Percentiles rank a stretch among this genome's conserved stretches.
Evolutionary conservation across 2,329 filamentous ascomycete species (phyloP).

Genomic region (Nemania diffusa): DNA sequence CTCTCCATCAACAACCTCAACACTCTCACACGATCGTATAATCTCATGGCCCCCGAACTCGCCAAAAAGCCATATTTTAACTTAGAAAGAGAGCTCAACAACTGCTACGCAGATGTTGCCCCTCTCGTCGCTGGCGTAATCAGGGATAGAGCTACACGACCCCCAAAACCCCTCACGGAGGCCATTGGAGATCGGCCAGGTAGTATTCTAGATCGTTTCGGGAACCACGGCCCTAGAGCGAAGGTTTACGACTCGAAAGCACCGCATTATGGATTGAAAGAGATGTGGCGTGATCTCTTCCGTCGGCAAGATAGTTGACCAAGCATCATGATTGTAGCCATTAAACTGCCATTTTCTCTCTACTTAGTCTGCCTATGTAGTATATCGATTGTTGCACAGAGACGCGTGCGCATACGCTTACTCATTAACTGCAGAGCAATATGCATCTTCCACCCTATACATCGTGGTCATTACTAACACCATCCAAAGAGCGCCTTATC

Average conservation of each 20-base stretch:
- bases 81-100: slow-evolving; percentile 81
- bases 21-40: slow-evolving; percentile 84
- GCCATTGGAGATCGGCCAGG: slow-evolving; percentile 54
- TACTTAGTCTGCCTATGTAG: neutral
- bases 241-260: slow-evolving; percentile 78
- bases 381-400: neutral
- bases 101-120: slow-evolving; percentile 88
- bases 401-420: neutral
- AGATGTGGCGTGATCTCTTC: slow-evolving; percentile 89
- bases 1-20: slow-evolving; percentile 84
- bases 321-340: slow-evolving; percentile 3
- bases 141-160: slow-evolving; percentile 68
- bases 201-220: slow-evolving; percentile 71
- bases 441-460: neutral
- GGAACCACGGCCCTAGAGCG: slow-evolving; percentile 60
- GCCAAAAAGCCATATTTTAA: slow-evolving; percentile 94
- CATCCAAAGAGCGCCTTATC: slow-evolving; percentile 3
- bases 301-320: slow-evolving; percentile 24
- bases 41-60: slow-evolving; percentile 90
- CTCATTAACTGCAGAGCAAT: neutral
- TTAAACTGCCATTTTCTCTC: neutral
- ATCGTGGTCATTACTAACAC: neutral
- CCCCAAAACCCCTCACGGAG: slow-evolving; percentile 55
- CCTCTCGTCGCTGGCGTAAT: slow-evolving; percentile 79
- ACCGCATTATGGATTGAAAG: slow-evolving; percentile 83